Evolutionary conservation across 2,329 filamentous ascomycete genomes (phyloP).

Genomic region (Diplocarpon mali): DNA sequence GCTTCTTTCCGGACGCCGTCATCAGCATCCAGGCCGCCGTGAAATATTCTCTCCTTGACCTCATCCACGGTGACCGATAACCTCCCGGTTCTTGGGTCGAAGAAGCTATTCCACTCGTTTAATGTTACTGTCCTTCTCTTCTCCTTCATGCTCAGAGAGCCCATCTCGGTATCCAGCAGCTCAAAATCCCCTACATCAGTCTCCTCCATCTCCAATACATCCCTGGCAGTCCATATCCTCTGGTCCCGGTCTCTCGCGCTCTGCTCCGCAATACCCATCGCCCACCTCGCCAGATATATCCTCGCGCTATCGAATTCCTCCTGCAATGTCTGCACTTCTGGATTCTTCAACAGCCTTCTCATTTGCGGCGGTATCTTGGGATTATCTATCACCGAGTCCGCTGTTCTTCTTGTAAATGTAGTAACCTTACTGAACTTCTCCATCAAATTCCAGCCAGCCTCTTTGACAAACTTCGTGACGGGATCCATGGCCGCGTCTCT

Average conservation of each 20-base stretch:
- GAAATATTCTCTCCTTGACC: slow-evolving; percentile 94
- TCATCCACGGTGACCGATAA: slow-evolving; percentile 77
- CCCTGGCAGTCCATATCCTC: slow-evolving; percentile 84
- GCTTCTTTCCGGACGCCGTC: slow-evolving; percentile 93
- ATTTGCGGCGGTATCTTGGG: slow-evolving; percentile 85
- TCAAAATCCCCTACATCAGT: slow-evolving; percentile 95
- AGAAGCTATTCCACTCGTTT: slow-evolving; percentile 85
- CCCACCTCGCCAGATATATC: slow-evolving; percentile 90
- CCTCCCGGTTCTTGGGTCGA: slow-evolving; percentile 63
- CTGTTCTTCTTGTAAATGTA: slow-evolving; percentile 84
- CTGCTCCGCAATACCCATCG: slow-evolving; percentile 97
- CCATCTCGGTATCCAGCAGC: slow-evolving; percentile 69
- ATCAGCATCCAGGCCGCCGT: slow-evolving; percentile 78
- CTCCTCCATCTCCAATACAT: slow-evolving; percentile 88
- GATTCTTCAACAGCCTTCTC: slow-evolving; percentile 71
- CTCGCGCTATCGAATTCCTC: slow-evolving; percentile 96
- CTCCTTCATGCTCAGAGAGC: slow-evolving; percentile 63
- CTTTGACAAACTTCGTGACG: slow-evolving; percentile 84
- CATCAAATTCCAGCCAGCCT: slow-evolving; percentile 90
- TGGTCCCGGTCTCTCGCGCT: slow-evolving; percentile 78
- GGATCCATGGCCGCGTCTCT: slow-evolving; percentile 78
- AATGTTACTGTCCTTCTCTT: slow-evolving; percentile 65
- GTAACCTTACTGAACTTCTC: slow-evolving; percentile 97
- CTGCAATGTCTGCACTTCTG: slow-evolving; percentile 88
- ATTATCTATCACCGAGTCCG: slow-evolving; percentile 85